Evolutionary conservation across 116 monocot genomes (phyloP).

Genomic region (Iris pallida): DNA sequence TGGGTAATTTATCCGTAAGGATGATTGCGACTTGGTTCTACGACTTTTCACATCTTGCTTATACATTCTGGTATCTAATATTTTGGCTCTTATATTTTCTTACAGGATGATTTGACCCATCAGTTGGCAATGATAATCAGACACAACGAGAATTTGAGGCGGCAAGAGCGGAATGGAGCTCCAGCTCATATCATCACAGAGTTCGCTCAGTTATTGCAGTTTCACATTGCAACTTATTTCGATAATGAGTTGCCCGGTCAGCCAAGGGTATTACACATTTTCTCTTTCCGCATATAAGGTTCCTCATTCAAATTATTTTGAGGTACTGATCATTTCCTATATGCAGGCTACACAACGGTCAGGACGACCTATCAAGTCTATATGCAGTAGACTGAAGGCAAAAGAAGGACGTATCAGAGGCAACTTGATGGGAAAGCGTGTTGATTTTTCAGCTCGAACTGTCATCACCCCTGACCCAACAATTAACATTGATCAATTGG

Average conservation of each 20-base stretch:
- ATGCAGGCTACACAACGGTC: constrained; percentile 91
- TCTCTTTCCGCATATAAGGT: background rate
- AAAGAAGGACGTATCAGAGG: constrained; percentile 98
- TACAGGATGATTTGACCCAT: constrained; percentile 98
- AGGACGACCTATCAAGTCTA: constrained; percentile 93
- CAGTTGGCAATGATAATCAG: constrained; percentile 97
- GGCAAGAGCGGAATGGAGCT: constrained; percentile 94
- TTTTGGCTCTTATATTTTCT: constrained; percentile 1
- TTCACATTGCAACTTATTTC: constrained; percentile 97
- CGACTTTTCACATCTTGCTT: no score
- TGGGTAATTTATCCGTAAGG: no score
- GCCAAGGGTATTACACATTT: constrained; percentile 65
- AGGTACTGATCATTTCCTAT: constrained; percentile 5
- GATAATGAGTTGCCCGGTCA: constrained; percentile 99
- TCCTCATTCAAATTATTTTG: background rate
- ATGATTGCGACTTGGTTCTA: no score
- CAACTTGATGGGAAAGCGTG: constrained; percentile 99
- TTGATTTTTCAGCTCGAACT: constrained; percentile 97
- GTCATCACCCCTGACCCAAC: constrained; percentile 98
- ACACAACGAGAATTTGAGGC: constrained; percentile 90
- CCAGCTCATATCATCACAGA: constrained; percentile 96
- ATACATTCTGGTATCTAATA: background rate
- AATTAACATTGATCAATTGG: constrained; percentile 91
- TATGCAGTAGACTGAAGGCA: constrained; percentile 95
- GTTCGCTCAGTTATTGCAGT: constrained; percentile 94